These are phyloP conservation scores for Botryotinia globosa DNA, from an alignment of 2,329 filamentous ascomycete species.

Conservation along the genomic window DNA sequence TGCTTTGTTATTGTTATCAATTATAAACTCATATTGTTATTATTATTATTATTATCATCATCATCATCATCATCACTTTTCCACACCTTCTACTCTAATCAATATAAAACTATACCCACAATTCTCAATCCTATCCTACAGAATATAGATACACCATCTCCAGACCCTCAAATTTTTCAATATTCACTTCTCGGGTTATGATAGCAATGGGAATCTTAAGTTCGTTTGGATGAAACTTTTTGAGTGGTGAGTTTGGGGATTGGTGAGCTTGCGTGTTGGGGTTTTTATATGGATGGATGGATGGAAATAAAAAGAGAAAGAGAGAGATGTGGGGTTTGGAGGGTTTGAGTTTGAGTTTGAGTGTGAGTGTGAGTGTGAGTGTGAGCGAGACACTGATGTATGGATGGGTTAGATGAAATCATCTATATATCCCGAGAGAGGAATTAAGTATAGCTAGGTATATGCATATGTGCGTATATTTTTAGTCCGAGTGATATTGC, in stretches of 20 bases:
- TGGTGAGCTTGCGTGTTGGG: not conserved
- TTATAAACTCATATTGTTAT: not conserved
- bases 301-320: not conserved
- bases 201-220: not conserved
- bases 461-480: not conserved
- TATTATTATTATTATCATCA: too few species aligned
- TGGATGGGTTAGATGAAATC: too few species aligned
- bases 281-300: not conserved
- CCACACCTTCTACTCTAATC: not conserved
- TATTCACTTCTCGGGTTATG: not conserved
- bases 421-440: too few species aligned
- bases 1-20: not conserved
- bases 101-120: not conserved
- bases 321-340: not conserved
- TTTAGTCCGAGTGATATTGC: not conserved
- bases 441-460: too few species aligned
- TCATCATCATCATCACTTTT: not conserved
- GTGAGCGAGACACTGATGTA: too few species aligned
- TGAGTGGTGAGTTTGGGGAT: not conserved
- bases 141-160: accelerated
- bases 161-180: too few species aligned
- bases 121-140: not conserved
- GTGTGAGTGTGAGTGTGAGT: too few species aligned
- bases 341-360: not conserved
- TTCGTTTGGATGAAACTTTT: not conserved